phyloP scores from a whole-genome alignment of 257 asterid genomes.

The Gynochthodes officinalis region DNA sequence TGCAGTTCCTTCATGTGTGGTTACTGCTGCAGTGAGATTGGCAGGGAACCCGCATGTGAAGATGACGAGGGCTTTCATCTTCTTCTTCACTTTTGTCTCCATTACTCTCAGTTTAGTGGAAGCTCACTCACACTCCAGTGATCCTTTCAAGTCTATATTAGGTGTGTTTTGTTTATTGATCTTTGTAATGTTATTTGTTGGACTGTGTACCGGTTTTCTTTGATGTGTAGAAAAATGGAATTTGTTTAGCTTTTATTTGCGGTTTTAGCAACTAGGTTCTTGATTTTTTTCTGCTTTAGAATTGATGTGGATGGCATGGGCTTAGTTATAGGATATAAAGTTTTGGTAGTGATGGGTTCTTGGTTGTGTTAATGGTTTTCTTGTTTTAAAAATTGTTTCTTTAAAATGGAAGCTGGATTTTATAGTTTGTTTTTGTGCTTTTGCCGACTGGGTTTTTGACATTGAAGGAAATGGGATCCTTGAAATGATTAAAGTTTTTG shows the following conservation, averaged over 20 bases:
- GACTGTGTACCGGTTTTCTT: not conserved
- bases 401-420: not conserved
- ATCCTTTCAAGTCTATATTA: slow-evolving; percentile 48
- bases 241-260: not conserved
- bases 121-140: slow-evolving; percentile 41
- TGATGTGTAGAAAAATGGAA: slow-evolving; percentile 2
- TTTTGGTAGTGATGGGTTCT: not conserved
- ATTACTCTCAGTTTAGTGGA: slow-evolving; percentile 33
- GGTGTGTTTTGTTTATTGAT: slow-evolving; percentile 46
- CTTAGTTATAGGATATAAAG: not conserved
- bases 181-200: not conserved
- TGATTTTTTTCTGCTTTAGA: not conserved
- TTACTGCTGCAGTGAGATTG: slow-evolving; percentile 39
- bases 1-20: slow-evolving; percentile 26
- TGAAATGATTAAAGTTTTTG: not conserved
- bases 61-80: slow-evolving; percentile 37
- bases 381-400: slow-evolving; percentile 1
- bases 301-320: not conserved
- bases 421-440: not conserved
- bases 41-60: slow-evolving; percentile 25
- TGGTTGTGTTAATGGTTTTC: not conserved
- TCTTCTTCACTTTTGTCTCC: slow-evolving; percentile 30
- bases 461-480: not conserved
- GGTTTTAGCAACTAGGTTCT: not conserved
- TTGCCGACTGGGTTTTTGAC: slow-evolving; percentile 23